Evolutionary conservation across 495 filamentous ascomycete genomes (phyloP), one percentile per base, ranked within the genome.

Genomic region (Darksidea phi): DNA sequence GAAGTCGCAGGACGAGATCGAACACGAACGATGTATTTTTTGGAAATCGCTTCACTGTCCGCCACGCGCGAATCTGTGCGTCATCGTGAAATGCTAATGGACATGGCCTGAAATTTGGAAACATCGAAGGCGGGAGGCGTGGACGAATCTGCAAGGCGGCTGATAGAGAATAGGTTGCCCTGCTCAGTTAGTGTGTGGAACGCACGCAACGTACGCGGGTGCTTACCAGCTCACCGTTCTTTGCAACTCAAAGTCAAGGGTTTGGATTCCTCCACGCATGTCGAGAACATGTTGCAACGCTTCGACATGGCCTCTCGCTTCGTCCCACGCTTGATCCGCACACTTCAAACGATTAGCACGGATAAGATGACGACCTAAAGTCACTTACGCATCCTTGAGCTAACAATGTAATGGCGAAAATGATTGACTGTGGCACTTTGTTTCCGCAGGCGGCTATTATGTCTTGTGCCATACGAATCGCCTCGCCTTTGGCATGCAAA

Each of bases 31-130:
- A 47, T 23, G 36, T 54, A 34, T 63, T 51, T 37, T 67, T 67
- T 2, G 64, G 64, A 17, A 67, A 47, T 11, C 57, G 52, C 50
- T 67, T 67, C 11, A 63, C 42, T 1, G 64, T 67, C 10, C 59
- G 59, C 64, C 64, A 67, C 8, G 64, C 64, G 1, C 54, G 59
- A 21, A 67, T 59, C 13, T 53, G 48, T 1, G 54, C 54, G 20
- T 67, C 64, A 53, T 67, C 64, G n/a, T 54, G 47, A 17, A 67
- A 57, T 10, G 64, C 59, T 5, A 67, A 48, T 17, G 64, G 54
- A 25, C 63, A 59, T 1, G 54, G 18, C 8, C 18, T 26, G 5
- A 46, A 23, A 11, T 42, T 26, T 2, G 4, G 41, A 18, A 49
- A 67, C 11, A 23, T 24, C 13, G 64, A 54, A 28, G 28, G 12